phyloP scores from a whole-genome alignment of 768 basidiomycete genomes.

The Phlebiopsis gigantea region DNA sequence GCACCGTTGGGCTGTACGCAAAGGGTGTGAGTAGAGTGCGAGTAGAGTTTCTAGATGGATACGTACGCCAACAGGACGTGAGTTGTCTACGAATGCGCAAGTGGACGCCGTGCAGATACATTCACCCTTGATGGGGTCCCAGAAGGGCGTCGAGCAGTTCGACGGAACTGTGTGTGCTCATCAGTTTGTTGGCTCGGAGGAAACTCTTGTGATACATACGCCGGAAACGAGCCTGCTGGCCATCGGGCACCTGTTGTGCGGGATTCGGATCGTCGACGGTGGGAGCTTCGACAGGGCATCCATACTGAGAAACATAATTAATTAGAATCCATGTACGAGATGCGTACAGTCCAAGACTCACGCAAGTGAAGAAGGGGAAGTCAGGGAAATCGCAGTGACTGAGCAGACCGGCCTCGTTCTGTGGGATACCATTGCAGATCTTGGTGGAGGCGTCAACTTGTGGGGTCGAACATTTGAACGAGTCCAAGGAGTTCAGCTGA shows the following conservation, averaged over 20 bases:
- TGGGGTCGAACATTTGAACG: conserved; percentile 63
- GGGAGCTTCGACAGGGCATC: conserved; percentile 56
- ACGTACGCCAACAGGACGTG: conserved; percentile 61
- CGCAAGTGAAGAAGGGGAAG: conserved; percentile 78
- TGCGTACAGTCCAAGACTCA: conserved; percentile 30
- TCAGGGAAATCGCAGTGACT: conserved; percentile 61
- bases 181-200: background rate
- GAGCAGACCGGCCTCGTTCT: conserved; percentile 59
- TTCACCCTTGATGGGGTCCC: conserved; percentile 65
- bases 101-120: conserved; percentile 54
- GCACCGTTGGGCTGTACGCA: conserved; percentile 54
- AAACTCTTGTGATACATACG: conserved; percentile 32
- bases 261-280: conserved; percentile 63
- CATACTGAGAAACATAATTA: conserved; percentile 45
- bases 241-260: conserved; percentile 42
- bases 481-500: conserved; percentile 45
- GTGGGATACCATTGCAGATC: conserved; percentile 76
- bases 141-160: conserved; percentile 76
- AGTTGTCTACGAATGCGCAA: conserved; percentile 61
- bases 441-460: conserved; percentile 44
- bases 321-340: background rate
- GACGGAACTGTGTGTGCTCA: conserved; percentile 43
- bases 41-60: conserved; percentile 4
- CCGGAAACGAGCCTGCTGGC: conserved; percentile 45
- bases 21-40: conserved; percentile 4